Evolutionary conservation across 2,329 filamentous ascomycete species (phyloP).

Genomic region (Trichocomaceae sp.): DNA sequence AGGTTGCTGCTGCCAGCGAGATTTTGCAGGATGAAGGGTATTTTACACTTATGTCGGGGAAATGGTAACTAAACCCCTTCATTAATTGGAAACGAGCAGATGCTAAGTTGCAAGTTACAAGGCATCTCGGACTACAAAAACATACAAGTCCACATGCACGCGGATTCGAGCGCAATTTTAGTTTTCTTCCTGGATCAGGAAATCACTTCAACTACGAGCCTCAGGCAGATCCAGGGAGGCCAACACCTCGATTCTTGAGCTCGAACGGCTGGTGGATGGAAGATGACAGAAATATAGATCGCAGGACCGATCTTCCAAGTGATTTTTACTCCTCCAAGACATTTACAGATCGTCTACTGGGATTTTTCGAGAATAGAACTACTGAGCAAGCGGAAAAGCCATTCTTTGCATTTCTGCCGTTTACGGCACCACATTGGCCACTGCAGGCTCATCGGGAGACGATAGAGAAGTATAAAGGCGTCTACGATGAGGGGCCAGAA

Average conservation of each 20-base stretch:
- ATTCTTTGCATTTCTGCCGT: conserved; percentile 46
- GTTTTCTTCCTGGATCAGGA: conserved; percentile 23
- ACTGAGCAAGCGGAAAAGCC: conserved; percentile 35
- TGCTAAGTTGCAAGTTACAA: background rate
- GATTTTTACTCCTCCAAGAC: background rate
- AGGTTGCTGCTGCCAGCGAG: conserved; percentile 30
- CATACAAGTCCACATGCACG: conserved; percentile 22
- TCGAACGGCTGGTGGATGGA: background rate
- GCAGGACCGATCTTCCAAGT: background rate
- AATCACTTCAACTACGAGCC: conserved; percentile 28
- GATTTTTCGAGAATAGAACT: conserved; percentile 25
- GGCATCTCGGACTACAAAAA: conserved; percentile 27
- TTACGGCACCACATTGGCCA: conserved; percentile 49
- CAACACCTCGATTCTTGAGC: no score
- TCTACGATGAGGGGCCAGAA: conserved; percentile 47
- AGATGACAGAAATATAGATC: background rate
- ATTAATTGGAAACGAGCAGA: background rate
- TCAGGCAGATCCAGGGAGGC: background rate
- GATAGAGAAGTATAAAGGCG: conserved; percentile 43
- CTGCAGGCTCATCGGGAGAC: conserved; percentile 44
- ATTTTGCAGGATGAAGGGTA: conserved; percentile 30
- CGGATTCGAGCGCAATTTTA: conserved; percentile 26
- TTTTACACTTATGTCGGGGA: conserved; percentile 27
- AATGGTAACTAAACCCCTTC: conserved; percentile 18
- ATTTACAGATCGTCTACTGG: background rate